These are phyloP conservation scores for Ascoidea asiatica DNA, from an alignment of 805 yeast species.

Conservation along the genomic window DNA sequence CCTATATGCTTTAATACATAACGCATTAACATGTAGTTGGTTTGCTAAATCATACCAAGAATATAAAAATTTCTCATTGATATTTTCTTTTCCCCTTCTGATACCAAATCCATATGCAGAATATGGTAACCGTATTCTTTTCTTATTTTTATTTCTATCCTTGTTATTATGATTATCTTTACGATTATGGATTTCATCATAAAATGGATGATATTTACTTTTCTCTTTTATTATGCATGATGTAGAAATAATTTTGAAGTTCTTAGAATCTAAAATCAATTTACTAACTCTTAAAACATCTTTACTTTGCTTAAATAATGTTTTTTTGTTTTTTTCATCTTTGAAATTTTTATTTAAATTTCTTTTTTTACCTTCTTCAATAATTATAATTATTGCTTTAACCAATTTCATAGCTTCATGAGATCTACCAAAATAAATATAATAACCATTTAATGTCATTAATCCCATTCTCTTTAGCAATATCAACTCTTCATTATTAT, in stretches of 20 bases:
- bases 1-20: constrained; percentile 42
- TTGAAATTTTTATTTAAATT: too few relatives aligned
- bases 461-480: neutral
- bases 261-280: neutral
- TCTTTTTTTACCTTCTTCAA: neutral
- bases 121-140: neutral
- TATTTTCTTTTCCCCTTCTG: neutral
- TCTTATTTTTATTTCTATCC: neutral
- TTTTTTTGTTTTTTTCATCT: neutral
- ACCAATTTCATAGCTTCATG: neutral
- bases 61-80: neutral
- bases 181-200: too few relatives aligned
- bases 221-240: neutral
- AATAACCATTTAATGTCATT: neutral
- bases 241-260: neutral
- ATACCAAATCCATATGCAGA: neutral
- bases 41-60: constrained; percentile 19
- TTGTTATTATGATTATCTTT: neutral
- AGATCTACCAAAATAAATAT: neutral
- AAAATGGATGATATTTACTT: neutral
- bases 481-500: neutral
- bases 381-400: neutral
- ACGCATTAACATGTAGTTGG: constrained; percentile 64
- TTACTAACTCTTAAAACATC: too few relatives aligned
- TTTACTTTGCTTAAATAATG: neutral